Evolutionary conservation across 2,329 filamentous ascomycete species (phyloP).

Genomic region (Hansfordia pulvinata): DNA sequence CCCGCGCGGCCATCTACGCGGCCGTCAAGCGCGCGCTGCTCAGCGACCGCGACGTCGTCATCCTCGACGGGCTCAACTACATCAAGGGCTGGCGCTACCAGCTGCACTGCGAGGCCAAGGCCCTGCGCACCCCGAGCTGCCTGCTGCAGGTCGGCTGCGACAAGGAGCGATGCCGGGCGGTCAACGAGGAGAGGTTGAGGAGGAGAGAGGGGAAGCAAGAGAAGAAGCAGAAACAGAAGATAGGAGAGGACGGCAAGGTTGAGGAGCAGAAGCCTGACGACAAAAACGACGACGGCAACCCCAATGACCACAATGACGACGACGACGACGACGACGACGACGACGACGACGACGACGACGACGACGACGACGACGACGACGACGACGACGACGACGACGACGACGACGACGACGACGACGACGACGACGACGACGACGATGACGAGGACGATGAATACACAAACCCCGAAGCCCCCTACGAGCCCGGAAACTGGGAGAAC

Average conservation of each 20-base stretch:
- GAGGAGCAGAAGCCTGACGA: too few species aligned
- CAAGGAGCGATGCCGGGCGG: slow-evolving; percentile 32
- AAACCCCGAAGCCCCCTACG: slow-evolving; percentile 34
- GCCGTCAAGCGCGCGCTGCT: slow-evolving; percentile 66
- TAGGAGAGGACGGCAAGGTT: too few species aligned
- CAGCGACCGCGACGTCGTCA: slow-evolving; percentile 61
- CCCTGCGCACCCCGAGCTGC: slow-evolving; percentile 60
- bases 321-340: slow-evolving; percentile 14
- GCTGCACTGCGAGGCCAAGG: slow-evolving; percentile 74
- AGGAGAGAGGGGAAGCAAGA: slow-evolving; percentile 28
- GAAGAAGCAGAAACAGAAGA: slow-evolving; percentile 11
- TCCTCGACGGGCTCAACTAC: slow-evolving; percentile 72
- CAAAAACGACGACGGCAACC: too few species aligned
- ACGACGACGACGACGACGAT: slow-evolving; percentile 9
- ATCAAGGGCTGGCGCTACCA: slow-evolving; percentile 88
- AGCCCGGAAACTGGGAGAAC: slow-evolving; percentile 56
- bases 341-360: slow-evolving; percentile 9
- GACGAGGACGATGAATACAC: slow-evolving; percentile 12
- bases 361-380: slow-evolving; percentile 13
- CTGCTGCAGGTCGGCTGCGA: slow-evolving; percentile 53
- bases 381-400: slow-evolving; percentile 18
- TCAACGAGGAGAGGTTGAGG: slow-evolving; percentile 47
- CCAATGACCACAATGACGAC: too few species aligned
- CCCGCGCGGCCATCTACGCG: slow-evolving; percentile 60
- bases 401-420: too few species aligned